These are phyloP conservation scores for Colletotrichum phormii DNA, from an alignment of 2,329 filamentous ascomycete species.

Conservation along the genomic window DNA sequence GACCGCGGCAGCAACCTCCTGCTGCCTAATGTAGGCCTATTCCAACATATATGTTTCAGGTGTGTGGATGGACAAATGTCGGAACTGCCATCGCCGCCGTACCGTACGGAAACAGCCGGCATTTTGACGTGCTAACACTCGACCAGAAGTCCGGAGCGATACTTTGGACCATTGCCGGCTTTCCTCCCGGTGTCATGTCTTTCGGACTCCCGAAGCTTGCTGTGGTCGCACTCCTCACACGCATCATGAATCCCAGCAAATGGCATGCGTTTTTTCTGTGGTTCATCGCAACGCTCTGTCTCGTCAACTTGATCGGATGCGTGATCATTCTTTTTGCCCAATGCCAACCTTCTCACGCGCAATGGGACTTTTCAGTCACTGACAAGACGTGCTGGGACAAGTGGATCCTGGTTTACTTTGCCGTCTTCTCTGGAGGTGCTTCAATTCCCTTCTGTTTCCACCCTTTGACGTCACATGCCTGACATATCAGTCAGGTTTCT, in stretches of 20 bases:
- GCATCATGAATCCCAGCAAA: too few relatives aligned
- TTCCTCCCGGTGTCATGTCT: conserved; percentile 51
- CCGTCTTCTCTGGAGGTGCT: conserved; percentile 52
- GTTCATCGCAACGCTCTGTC: too few relatives aligned
- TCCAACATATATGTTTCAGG: too few relatives aligned
- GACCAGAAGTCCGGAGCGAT: conserved; percentile 45
- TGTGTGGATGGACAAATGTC: conserved; percentile 48
- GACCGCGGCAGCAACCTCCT: too few relatives aligned
- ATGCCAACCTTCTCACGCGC: conserved; percentile 51
- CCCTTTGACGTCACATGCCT: too few relatives aligned
- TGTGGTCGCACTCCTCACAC: too few relatives aligned
- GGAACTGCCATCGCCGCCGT: conserved; percentile 10
- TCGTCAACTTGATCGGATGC: conserved; percentile 39
- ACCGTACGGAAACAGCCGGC: conserved; percentile 47
- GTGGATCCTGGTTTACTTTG: conserved; percentile 51
- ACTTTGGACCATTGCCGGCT: conserved; percentile 51
- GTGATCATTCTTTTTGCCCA: conserved; percentile 55
- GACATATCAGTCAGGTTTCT: too few relatives aligned
- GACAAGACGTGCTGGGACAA: conserved; percentile 49
- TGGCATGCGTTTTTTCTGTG: too few relatives aligned
- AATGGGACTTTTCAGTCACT: conserved; percentile 50
- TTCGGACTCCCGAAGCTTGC: conserved; percentile 48
- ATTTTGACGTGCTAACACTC: conserved; percentile 46
- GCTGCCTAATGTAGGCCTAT: too few relatives aligned
- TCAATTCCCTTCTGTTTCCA: too few relatives aligned